Conservation (phyloP, 306 rosid species). For the Acacia melanoxylon region DNA sequence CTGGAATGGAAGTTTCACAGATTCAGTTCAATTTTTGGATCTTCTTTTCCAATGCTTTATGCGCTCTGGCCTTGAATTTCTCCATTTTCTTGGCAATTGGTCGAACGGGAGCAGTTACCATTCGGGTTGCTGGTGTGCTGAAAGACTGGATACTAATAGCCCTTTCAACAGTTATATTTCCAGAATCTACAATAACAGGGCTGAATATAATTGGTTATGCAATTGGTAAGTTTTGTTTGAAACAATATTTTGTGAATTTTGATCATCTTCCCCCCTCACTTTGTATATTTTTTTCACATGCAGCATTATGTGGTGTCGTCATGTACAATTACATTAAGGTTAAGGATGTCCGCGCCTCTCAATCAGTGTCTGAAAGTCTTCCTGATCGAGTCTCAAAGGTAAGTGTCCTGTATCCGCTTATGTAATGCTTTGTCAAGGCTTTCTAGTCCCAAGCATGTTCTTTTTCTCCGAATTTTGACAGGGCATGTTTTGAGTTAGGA, state of each 20-base stretch:
- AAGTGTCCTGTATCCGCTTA: neutral
- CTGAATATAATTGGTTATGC: slow-evolving; percentile 92
- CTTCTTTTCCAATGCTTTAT: slow-evolving; percentile 87
- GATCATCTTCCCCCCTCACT: neutral
- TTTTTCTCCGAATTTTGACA: neutral
- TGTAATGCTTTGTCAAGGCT: slow-evolving; percentile 25
- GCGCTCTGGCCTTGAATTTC: slow-evolving; percentile 93
- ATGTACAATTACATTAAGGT: slow-evolving; percentile 93
- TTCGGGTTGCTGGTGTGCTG: slow-evolving; percentile 94
- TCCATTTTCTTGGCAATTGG: slow-evolving; percentile 94
- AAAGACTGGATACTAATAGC: slow-evolving; percentile 98
- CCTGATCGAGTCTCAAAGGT: slow-evolving; percentile 78
- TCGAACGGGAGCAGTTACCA: slow-evolving; percentile 95
- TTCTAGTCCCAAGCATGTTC: neutral
- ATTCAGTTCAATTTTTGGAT: slow-evolving; percentile 92
- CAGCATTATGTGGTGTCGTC: slow-evolving; percentile 90
- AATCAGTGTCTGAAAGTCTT: slow-evolving; percentile 55
- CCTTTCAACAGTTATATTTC: slow-evolving; percentile 92
- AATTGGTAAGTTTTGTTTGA: slow-evolving; percentile 56
- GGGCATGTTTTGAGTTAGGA: neutral
- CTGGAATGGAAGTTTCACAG: slow-evolving; percentile 81
- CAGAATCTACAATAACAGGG: slow-evolving; percentile 86
- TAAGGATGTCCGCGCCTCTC: slow-evolving; percentile 89
- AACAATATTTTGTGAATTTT: neutral
- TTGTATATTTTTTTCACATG: slow-evolving; percentile 21